Evolutionary conservation across 225 moss, liverwort and hornwort species (phyloP), one percentile per base, ranked within the genome.

Genomic region (Climacium dendroides): DNA sequence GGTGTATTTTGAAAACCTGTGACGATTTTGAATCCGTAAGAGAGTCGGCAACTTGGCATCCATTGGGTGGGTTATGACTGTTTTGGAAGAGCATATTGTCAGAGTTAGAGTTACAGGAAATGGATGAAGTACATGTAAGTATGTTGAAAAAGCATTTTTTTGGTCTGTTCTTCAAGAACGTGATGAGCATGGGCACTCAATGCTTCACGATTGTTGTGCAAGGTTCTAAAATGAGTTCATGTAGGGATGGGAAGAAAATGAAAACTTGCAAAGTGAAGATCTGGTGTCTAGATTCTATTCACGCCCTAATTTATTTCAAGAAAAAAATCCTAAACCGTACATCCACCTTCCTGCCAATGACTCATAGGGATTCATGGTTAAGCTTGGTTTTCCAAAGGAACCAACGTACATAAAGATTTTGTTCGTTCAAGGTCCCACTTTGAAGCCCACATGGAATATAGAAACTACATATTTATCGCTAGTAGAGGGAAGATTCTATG

Each of bases 211-310:
- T 74, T 19, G 19, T 20, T 22, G 7, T 50, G 1, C 13, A 8
- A 34, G 32, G 14, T 52, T 75, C n/a, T 0, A 8, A 0, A 75
- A 52, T 23, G 52, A 52, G 22, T 52, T 52, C 22, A 14, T 75
- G 9, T 5, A 35, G 23, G 9, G 6, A 75, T 35, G 35, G 52
- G 9, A 52, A 15, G 52, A 22, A 35, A 75, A 52, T 1, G 2
- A 52, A 47, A 7, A 8, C 19, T 23, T 13, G 4, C 3, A 23
- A 14, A 23, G 35, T 53, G 9, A 35, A 75, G 34, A 35, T 14
- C 0, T 0, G 0, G 5, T 20, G 8, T 23, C 1, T 35, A 22
- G 3, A 75, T 53, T 75, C 15, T 35, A 23, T 0, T 9, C 14
- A 35, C 23, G 2, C 0, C 1, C 0, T 75, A 23, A 14, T 14